phyloP scores from a whole-genome alignment of 228 moss, liverwort and hornwort genomes.

The Sphagnum fallax region DNA sequence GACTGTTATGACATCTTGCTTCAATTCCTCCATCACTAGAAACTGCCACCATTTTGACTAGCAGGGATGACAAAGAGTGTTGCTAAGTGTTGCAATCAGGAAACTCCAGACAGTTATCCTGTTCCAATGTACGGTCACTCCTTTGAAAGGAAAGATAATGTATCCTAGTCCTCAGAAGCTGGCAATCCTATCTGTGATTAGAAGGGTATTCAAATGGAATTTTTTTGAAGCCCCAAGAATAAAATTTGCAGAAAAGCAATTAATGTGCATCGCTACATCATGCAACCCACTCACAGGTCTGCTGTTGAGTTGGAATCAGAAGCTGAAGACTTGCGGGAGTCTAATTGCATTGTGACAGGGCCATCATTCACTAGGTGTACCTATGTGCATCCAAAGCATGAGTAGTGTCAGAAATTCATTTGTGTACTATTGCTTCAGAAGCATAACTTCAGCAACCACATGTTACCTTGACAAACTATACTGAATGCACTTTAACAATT shows the following conservation, averaged over 20 bases:
- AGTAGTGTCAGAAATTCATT: background rate
- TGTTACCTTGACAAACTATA: too few relatives aligned
- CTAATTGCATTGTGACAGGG: constrained; percentile 74
- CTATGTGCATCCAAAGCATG: constrained; percentile 24
- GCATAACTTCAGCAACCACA: too few relatives aligned
- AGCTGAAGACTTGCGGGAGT: constrained; percentile 42
- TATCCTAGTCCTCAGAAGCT: background rate
- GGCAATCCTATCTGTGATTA: background rate
- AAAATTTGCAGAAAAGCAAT: too few relatives aligned
- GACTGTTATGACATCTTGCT: background rate
- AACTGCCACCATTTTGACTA: too few relatives aligned
- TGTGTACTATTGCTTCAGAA: background rate
- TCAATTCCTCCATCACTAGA: too few relatives aligned
- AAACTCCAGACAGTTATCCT: background rate
- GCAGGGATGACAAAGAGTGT: too few relatives aligned
- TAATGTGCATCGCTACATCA: constrained; percentile 3
- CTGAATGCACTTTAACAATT: background rate
- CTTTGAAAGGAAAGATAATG: background rate
- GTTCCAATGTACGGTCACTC: background rate
- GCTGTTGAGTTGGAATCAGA: constrained; percentile 20
- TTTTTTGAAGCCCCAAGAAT: background rate
- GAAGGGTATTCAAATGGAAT: background rate
- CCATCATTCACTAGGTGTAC: constrained; percentile 80
- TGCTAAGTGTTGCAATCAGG: too few relatives aligned
- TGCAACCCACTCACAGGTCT: constrained; percentile 31